Evolutionary conservation across 2,329 filamentous ascomycete genomes (phyloP), one percentile per base, ranked within the genome.

Genomic region (Aureobasidium leucospermi): DNA sequence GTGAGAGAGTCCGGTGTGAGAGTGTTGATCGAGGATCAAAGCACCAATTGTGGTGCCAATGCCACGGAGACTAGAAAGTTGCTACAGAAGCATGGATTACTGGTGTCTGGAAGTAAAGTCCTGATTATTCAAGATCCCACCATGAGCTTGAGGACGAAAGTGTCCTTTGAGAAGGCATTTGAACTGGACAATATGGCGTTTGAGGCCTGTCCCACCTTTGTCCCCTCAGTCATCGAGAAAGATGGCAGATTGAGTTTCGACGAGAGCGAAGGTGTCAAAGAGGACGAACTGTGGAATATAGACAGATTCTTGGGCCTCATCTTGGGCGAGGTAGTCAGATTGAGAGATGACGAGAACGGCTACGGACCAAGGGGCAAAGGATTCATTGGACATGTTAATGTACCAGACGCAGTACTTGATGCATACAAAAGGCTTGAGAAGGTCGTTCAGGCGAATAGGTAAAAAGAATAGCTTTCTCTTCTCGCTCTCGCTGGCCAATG

Each of bases 31-130:
- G 77, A 79, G 60, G 72, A 76, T 46, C 60, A 69, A n/a, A 78
- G 75, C 0, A 78, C 75, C 0, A 79, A 78, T 60, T 78, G 76
- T 62, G 76, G 76, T 15, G 70, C 71, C 11, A 79, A 79, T 63
- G 76, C 76, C 5, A 64, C 64, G 1, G 68, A 75, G 43, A 73
- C 70, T 19, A 64, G 67, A 4, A 67, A 67, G 7, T 57, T 76
- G 4, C 68, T 78, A 1, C 70, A 74, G n/a, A 59, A 51, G 3
- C 62, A 65, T 6, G 67, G 66, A 0, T 49, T 75, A 0, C 48
- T 41, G 5, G 31, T 10, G 15, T 16, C 16, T 28, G 66, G 68
- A 0, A 61, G 60, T 3, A 70, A 67, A 0, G 66, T 70, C 32
- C 60, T 78, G 9, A 63, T 79, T 11, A 69, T 76, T 9, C 76